Percentiles rank a stretch among this genome's conserved stretches.
phyloP scores from a whole-genome alignment of 257 asterid genomes.

The Solanum gandarillasii region DNA sequence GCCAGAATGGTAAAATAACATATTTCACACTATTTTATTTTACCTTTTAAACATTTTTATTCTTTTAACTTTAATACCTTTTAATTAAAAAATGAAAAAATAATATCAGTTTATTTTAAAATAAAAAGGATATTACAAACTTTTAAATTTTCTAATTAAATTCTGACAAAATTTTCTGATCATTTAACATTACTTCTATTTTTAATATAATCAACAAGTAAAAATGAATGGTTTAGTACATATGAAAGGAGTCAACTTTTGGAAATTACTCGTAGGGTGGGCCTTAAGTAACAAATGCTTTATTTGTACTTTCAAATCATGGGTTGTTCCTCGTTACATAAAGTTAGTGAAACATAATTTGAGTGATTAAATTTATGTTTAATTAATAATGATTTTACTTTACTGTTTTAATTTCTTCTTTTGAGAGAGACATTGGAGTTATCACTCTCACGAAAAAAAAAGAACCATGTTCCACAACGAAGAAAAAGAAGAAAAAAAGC shows the following conservation, averaged over 20 bases:
- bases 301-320: background rate
- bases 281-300: background rate
- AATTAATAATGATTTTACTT: background rate
- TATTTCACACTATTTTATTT: too few relatives aligned
- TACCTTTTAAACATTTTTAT: too few relatives aligned
- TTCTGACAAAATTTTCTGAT: too few relatives aligned
- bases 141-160: too few relatives aligned
- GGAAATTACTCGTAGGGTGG: background rate
- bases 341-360: background rate
- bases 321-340: background rate
- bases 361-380: background rate
- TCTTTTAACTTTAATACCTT: too few relatives aligned
- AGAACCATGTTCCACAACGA: background rate
- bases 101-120: too few relatives aligned
- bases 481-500: background rate
- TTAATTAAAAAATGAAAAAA: too few relatives aligned
- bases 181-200: too few relatives aligned
- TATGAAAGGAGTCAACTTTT: background rate
- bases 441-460: background rate
- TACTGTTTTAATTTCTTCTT: background rate
- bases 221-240: too few relatives aligned
- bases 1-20: too few relatives aligned
- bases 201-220: too few relatives aligned
- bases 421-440: background rate
- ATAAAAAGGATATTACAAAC: too few relatives aligned